Evolutionary conservation across 2,329 filamentous ascomycete species (phyloP), one percentile per base, ranked within the genome.

Genomic region (Diaporthe citri): DNA sequence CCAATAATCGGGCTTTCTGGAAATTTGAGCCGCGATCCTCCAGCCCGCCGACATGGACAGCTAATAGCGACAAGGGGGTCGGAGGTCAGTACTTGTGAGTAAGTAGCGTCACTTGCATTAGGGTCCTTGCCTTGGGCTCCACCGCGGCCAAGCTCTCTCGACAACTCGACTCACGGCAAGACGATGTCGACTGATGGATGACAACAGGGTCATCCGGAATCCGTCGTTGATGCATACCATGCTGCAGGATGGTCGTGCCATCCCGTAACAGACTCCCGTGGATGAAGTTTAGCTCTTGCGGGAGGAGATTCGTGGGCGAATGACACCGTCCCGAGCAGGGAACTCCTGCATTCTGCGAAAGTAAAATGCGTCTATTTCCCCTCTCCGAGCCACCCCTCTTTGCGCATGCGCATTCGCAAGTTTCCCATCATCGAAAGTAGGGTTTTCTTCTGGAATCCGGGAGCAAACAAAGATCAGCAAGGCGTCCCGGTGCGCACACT

Each of bases 1-100:
- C 73, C 73, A 74, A 74, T 74, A 55, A 74, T 74, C 73, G 73
- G 73, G 17, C 46, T 59, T 74, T 71, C 28, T 67, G 28, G 51
- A 69, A 31, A 52, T 41, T 74, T 71, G 64, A 74, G 72, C 72
- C 64, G 64, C 66, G 73, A 74, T 74, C 73, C 34, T 72, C 73
- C 66, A 74, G 51, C 73, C 73, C 66, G 66, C 34, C 36, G 34
- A 74, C 64, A 52, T 43, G 73, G 64, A 41, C 56, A 57, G 73
- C 64, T 52, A 55, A 22, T 64, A 31, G 46, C 73, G 48, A 51
- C 48, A 48, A 31, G 34, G 60, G 51, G 36, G 52, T 52, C 64
- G 20, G 25, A 31, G n/a, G 28, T n/a, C 20, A 41, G 46, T 72
- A 74, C 72, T 52, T 48, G 52, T 20, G 64, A 4, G 8, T 10